Evolutionary conservation across 2,329 filamentous ascomycete genomes (phyloP).

Genomic region (Alternaria sp.): DNA sequence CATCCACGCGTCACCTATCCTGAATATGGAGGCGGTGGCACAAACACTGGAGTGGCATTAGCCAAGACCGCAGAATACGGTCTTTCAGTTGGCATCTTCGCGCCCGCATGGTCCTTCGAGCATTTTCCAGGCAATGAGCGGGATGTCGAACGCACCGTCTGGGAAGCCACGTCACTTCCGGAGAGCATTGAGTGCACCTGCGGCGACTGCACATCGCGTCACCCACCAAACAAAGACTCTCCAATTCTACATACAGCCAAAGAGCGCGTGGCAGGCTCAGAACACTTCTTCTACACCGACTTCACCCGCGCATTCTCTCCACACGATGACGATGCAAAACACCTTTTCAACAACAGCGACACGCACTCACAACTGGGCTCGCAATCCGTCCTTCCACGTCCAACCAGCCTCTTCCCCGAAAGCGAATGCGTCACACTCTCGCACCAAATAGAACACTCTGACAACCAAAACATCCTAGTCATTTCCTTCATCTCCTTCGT

Average conservation of each 20-base stretch:
- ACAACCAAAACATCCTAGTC: conserved; percentile 19
- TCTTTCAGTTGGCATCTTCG: conserved; percentile 53
- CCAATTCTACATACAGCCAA: conserved; percentile 38
- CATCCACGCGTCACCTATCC: conserved; percentile 48
- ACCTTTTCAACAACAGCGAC: conserved; percentile 21
- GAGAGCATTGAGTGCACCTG: conserved; percentile 43
- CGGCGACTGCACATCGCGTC: conserved; percentile 23
- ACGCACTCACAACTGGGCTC: conserved; percentile 40
- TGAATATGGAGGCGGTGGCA: conserved; percentile 48
- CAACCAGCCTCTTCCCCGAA: not conserved
- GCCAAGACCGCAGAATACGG: conserved; percentile 38
- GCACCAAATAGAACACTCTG: conserved; percentile 17
- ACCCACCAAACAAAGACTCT: conserved; percentile 28
- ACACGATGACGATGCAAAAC: conserved; percentile 17
- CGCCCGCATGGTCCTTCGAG: conserved; percentile 56
- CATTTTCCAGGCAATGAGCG: conserved; percentile 45
- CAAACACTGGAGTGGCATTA: conserved; percentile 51
- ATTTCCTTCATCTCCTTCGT: conserved; percentile 20
- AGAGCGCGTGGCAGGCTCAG: conserved; percentile 41
- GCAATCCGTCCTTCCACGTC: conserved; percentile 42
- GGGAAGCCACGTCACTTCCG: conserved; percentile 42
- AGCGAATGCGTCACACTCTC: conserved; percentile 7
- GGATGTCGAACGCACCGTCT: conserved; percentile 42
- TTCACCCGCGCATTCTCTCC: conserved; percentile 42
- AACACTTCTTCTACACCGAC: conserved; percentile 48